Evolutionary conservation across 164 flowering plant species (phyloP).

Genomic region (Sedum album): DNA sequence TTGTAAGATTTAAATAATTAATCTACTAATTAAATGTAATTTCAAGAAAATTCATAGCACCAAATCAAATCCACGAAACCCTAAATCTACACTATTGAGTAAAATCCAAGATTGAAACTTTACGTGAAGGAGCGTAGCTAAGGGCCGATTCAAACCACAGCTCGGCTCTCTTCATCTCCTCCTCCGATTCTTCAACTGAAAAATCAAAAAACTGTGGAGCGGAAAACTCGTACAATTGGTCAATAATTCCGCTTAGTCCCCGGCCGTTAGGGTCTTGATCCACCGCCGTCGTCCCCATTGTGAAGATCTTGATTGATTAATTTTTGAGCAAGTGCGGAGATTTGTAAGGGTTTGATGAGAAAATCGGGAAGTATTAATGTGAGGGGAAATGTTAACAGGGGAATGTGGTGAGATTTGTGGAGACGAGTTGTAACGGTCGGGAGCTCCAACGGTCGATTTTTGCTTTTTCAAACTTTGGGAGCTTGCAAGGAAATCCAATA

Average conservation of each 20-base stretch:
- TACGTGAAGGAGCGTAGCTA: conserved; percentile 83
- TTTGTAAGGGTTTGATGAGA: background rate
- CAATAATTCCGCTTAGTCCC: conserved; percentile 26
- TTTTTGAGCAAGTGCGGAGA: background rate
- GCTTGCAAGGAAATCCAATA: conserved; percentile 1
- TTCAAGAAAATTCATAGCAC: background rate
- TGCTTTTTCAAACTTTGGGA: conserved; percentile 6
- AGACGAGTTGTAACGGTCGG: conserved; percentile 7
- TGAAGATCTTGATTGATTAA: background rate
- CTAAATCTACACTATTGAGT: background rate
- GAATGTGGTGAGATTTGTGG: background rate
- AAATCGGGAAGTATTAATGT: background rate
- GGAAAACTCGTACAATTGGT: conserved; percentile 68
- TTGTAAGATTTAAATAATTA: too few species aligned
- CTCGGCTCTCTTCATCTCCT: conserved; percentile 52
- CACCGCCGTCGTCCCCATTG: conserved; percentile 12
- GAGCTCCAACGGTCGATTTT: conserved; percentile 13
- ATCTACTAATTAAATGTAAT: background rate
- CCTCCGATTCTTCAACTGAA: conserved; percentile 51
- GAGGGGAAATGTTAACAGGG: background rate
- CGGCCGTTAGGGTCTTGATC: conserved; percentile 17
- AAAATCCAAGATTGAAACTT: conserved; percentile 15
- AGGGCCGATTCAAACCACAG: conserved; percentile 68
- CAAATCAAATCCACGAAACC: background rate
- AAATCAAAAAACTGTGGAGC: conserved; percentile 81